phyloP scores from a whole-genome alignment of 805 yeast species.

The Grigorovia humatica region DNA sequence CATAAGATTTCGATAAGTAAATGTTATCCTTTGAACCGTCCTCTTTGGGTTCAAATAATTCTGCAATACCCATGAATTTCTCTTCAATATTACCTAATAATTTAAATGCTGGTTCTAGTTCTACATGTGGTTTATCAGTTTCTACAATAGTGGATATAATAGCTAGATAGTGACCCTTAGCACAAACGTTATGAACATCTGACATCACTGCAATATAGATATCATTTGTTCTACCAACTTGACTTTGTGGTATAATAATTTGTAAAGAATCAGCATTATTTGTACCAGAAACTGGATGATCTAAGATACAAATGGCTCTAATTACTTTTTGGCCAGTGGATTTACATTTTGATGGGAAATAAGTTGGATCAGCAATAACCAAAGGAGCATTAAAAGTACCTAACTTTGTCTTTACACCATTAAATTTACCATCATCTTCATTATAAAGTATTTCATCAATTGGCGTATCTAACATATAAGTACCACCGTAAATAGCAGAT shows the following conservation, averaged over 20 bases:
- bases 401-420: conserved; percentile 83
- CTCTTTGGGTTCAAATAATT: conserved; percentile 72
- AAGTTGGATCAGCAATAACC: conserved; percentile 95
- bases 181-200: conserved; percentile 79
- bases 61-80: conserved; percentile 89
- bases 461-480: conserved; percentile 95
- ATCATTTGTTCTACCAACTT: conserved; percentile 84
- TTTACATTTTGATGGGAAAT: conserved; percentile 59
- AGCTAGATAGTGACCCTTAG: conserved; percentile 83
- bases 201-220: conserved; percentile 89
- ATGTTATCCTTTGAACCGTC: conserved; percentile 77
- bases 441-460: conserved; percentile 78
- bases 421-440: conserved; percentile 53
- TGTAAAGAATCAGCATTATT: conserved; percentile 80
- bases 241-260: conserved; percentile 93
- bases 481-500: conserved; percentile 96
- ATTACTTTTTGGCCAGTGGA: conserved; percentile 29
- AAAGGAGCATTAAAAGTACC: conserved; percentile 87
- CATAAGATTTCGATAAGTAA: conserved; percentile 80
- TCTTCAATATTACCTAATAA: conserved; percentile 71
- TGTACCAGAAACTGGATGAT: conserved; percentile 81
- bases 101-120: conserved; percentile 88
- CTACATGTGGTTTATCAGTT: conserved; percentile 85
- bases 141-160: conserved; percentile 91
- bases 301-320: conserved; percentile 63